A percentile compares a stretch with the other conserved stretches of the same genome.
These are phyloP conservation scores for Trichoderma citrinoviride DNA, from an alignment of 2,329 filamentous ascomycete genomes.

Conservation along the genomic window DNA sequence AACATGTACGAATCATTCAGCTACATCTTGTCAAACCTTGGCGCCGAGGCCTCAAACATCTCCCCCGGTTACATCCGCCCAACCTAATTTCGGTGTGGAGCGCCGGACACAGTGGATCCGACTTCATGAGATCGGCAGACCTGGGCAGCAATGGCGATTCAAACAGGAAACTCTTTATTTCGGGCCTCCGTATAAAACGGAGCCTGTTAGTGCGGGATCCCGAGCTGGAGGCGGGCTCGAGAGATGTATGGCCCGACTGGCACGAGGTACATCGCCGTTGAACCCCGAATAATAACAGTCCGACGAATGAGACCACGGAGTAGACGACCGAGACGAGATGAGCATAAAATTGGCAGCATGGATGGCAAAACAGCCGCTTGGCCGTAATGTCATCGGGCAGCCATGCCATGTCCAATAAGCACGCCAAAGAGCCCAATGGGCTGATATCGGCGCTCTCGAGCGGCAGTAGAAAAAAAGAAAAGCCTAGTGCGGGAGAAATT, in stretches of 20 bases:
- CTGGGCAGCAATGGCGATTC: slow-evolving; percentile 1
- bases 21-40: neutral
- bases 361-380: neutral
- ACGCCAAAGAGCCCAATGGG: neutral
- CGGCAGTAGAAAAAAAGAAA: neutral
- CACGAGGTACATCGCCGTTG: neutral
- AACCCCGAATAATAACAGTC: neutral
- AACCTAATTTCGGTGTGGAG: slow-evolving; percentile 12
- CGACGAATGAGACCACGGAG: neutral
- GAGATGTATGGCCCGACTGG: neutral
- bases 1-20: slow-evolving; percentile 1
- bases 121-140: slow-evolving; percentile 1
- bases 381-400: neutral
- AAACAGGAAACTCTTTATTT: neutral
- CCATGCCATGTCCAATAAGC: neutral
- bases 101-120: slow-evolving; percentile 2
- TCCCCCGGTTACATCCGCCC: slow-evolving; percentile 10
- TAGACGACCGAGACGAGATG: neutral
- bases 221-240: neutral
- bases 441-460: neutral
- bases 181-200: slow-evolving; percentile 7
- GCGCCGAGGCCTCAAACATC: neutral
- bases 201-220: neutral
- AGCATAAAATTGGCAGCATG: neutral
- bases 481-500: neutral